Conservation (phyloP, 148 eudicot species). For the Rhododendron simsii region DNA sequence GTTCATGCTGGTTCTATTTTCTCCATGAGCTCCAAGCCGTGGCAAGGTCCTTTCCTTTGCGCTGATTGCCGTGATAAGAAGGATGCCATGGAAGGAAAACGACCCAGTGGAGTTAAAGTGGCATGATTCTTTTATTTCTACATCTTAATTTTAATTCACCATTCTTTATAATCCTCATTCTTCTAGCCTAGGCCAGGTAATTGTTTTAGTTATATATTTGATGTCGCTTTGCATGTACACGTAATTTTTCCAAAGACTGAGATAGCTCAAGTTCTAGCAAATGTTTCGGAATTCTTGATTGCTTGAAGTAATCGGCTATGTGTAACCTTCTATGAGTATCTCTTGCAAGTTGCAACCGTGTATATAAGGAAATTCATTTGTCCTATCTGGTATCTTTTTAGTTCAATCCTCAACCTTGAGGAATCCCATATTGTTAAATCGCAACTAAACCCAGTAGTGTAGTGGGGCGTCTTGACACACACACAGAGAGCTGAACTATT, state of each 20-base stretch:
- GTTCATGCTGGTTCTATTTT: slow-evolving; percentile 92
- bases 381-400: background rate
- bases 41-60: slow-evolving; percentile 96
- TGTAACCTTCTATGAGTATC: background rate
- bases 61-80: slow-evolving; percentile 71
- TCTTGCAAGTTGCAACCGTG: background rate
- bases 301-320: background rate
- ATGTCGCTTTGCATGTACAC: slow-evolving; percentile 9
- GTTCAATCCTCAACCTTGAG: background rate
- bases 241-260: background rate
- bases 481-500: too few relatives aligned
- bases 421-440: background rate
- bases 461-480: background rate
- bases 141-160: background rate
- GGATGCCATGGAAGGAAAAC: slow-evolving; percentile 96
- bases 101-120: slow-evolving; percentile 77
- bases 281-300: background rate
- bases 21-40: slow-evolving; percentile 73
- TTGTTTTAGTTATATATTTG: background rate
- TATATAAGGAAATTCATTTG: background rate
- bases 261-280: background rate
- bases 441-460: background rate
- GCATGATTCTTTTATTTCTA: slow-evolving; percentile 26
- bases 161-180: slow-evolving; percentile 8
- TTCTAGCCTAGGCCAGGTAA: slow-evolving; percentile 4